phyloP scores from a whole-genome alignment of 495 filamentous ascomycete genomes.

The Neurospora cerealis region DNA sequence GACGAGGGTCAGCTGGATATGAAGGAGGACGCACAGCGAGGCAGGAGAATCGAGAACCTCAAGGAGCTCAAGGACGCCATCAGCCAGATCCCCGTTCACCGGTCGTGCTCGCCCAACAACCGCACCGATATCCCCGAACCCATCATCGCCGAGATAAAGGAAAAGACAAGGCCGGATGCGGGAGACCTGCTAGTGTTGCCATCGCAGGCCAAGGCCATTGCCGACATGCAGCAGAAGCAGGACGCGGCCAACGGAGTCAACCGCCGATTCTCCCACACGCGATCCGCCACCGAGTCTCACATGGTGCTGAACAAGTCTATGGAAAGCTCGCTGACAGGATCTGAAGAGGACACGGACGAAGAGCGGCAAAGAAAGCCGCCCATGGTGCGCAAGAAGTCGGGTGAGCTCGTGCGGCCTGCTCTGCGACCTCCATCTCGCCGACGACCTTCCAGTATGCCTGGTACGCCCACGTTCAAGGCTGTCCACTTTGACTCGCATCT shows the following conservation, averaged over 20 bases:
- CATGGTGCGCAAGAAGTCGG: constrained; percentile 96
- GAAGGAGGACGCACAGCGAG: constrained; percentile 7
- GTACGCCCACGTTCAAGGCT: constrained; percentile 91
- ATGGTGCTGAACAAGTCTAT: constrained; percentile 42
- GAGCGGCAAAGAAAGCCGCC: constrained; percentile 60
- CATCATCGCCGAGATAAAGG: background rate
- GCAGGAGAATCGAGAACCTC: constrained; percentile 51
- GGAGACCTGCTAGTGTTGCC: constrained; percentile 28
- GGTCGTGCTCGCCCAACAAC: constrained; percentile 50
- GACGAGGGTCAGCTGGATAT: constrained; percentile 37
- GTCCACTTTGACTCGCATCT: constrained; percentile 94
- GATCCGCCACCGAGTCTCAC: constrained; percentile 73
- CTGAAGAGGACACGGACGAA: constrained; percentile 54
- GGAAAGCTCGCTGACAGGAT: constrained; percentile 46
- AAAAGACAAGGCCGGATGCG: constrained; percentile 1
- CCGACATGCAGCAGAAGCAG: constrained; percentile 27
- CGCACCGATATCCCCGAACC: constrained; percentile 10
- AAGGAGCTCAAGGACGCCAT: constrained; percentile 79
- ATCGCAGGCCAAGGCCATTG: constrained; percentile 22
- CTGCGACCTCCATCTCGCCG: constrained; percentile 66
- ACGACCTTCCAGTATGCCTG: constrained; percentile 92
- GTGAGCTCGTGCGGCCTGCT: constrained; percentile 89
- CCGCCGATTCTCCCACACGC: constrained; percentile 55
- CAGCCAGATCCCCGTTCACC: constrained; percentile 61
- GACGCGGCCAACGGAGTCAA: constrained; percentile 21